Evolutionary conservation across 306 rosid genomes (phyloP).

Genomic region (Dryas octopetala): DNA sequence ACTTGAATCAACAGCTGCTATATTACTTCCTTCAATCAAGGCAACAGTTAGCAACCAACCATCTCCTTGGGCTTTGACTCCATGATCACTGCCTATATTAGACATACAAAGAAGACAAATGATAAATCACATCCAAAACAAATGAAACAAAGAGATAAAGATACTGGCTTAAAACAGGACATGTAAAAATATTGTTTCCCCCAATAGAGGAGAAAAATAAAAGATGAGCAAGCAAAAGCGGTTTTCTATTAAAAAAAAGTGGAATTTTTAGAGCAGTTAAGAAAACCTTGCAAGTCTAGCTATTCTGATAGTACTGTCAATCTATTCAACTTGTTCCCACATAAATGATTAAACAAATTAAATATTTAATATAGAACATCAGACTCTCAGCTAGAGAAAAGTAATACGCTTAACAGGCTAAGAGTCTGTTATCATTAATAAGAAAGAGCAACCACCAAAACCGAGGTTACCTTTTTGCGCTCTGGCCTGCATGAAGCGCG

Average conservation of each 20-base stretch:
- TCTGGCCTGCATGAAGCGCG: slow-evolving; percentile 94
- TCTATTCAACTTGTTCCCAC: not conserved
- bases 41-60: slow-evolving; percentile 99
- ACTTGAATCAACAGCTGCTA: slow-evolving; percentile 66
- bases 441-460: slow-evolving; percentile 9
- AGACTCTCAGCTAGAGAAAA: not conserved
- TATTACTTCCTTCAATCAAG: slow-evolving; percentile 78
- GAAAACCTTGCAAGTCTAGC: not conserved
- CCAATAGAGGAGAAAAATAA: slow-evolving; percentile 2
- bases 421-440: not conserved
- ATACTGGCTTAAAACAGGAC: slow-evolving; percentile 8
- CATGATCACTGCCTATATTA: slow-evolving; percentile 83
- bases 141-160: slow-evolving; percentile 26
- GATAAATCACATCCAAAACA: not conserved
- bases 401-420: not conserved
- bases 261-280: not conserved
- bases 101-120: slow-evolving; percentile 4
- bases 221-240: slow-evolving; percentile 1
- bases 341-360: not conserved
- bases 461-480: slow-evolving; percentile 61
- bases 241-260: not conserved
- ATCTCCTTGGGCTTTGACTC: slow-evolving; percentile 92
- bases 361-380: not conserved
- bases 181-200: slow-evolving; percentile 2
- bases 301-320: not conserved